Conservation (phyloP, 2,329 filamentous ascomycete species). For the Calonectria honghensis region DNA sequence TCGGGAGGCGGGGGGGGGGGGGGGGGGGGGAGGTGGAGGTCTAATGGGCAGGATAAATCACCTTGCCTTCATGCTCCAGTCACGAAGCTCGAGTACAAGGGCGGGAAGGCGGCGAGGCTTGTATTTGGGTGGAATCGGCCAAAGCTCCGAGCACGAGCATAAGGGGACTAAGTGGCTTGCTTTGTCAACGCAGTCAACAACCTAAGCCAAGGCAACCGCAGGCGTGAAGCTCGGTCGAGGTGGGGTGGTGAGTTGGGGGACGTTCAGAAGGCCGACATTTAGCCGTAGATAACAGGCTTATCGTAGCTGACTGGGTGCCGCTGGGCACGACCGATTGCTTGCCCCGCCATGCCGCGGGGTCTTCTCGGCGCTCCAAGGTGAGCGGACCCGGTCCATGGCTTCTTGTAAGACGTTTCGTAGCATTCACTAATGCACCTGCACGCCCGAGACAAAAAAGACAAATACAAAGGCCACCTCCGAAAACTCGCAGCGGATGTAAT, state of each 20-base stretch:
- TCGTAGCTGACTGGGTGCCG: neutral
- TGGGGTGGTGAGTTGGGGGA: slow-evolving; percentile 22
- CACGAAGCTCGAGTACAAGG: neutral
- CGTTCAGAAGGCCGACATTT: neutral
- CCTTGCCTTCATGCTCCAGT: slow-evolving; percentile 24
- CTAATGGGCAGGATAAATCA: slow-evolving; percentile 30
- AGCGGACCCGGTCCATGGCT: neutral
- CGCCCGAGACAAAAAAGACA: neutral
- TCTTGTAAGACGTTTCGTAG: slow-evolving; percentile 4
- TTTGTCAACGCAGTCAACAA: slow-evolving; percentile 26
- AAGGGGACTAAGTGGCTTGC: slow-evolving; percentile 14
- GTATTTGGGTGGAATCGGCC: neutral
- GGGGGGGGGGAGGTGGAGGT: slow-evolving; percentile 43
- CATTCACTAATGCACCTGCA: neutral
- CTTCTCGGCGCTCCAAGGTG: neutral
- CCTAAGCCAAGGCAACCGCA: slow-evolving; percentile 23
- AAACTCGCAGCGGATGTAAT: neutral
- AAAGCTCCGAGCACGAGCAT: neutral
- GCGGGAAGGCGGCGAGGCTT: slow-evolving; percentile 1
- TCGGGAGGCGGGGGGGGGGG: slow-evolving; percentile 41
- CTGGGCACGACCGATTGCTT: neutral
- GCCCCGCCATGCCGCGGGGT: slow-evolving; percentile 23
- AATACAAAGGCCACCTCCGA: neutral
- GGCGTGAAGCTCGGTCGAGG: slow-evolving; percentile 25
- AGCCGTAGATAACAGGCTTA: slow-evolving; percentile 5